Conservation (phyloP, 768 basidiomycete genomes). For the Tubosaeta brunneosetosa region DNA sequence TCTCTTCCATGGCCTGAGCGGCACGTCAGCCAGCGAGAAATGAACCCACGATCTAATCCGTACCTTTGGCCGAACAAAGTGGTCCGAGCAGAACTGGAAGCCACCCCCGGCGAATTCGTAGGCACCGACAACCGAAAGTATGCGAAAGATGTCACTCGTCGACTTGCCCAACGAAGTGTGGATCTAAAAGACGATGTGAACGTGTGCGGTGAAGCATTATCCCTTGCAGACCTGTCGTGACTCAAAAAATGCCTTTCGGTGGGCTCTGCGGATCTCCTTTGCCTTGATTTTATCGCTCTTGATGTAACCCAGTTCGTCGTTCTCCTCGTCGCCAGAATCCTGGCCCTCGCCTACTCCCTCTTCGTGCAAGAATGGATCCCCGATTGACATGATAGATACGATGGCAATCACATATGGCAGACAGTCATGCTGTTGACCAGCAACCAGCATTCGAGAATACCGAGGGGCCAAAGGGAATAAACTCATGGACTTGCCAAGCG, state of each 20-base stretch:
- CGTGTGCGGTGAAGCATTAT: conserved; percentile 1
- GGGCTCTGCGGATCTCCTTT: conserved; percentile 55
- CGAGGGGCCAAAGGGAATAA: conserved; percentile 91
- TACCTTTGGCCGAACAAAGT: conserved; percentile 90
- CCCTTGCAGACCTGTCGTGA: conserved; percentile 60
- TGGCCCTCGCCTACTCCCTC: conserved; percentile 52
- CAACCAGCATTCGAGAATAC: conserved; percentile 93
- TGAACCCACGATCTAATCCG: conserved; percentile 4
- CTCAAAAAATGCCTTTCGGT: conserved; percentile 77
- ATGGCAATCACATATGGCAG: conserved; percentile 88
- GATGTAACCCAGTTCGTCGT: conserved; percentile 39
- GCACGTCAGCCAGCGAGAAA: conserved; percentile 1
- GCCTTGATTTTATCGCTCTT: conserved; percentile 43
- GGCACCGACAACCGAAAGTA: conserved; percentile 92
- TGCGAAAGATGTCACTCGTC: conserved; percentile 80
- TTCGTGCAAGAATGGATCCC: conserved; percentile 92
- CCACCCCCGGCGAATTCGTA: conserved; percentile 89
- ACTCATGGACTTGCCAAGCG: conserved; percentile 89
- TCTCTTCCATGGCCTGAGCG: conserved; percentile 93
- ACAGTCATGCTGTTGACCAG: conserved; percentile 81
- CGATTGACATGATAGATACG: conserved; percentile 88
- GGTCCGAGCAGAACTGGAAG: conserved; percentile 74
- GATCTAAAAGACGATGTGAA: conserved; percentile 37
- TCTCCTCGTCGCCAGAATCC: conserved; percentile 35
- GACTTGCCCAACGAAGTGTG: conserved; percentile 78